phyloP scores from a whole-genome alignment of 176 grass and related monocot species.

The Lolium rigidum region DNA sequence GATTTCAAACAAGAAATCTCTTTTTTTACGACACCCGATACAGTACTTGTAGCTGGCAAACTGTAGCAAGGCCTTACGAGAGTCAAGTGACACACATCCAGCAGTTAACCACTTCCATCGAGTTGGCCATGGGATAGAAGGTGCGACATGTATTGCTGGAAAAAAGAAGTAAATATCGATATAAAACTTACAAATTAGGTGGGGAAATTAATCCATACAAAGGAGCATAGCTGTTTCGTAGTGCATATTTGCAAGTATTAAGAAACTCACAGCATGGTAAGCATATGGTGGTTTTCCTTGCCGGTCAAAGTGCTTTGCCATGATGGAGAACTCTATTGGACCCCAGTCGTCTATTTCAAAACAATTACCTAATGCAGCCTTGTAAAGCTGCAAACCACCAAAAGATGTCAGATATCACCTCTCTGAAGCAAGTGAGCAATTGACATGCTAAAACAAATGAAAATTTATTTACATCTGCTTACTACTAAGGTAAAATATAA shows the following conservation, averaged over 20 bases:
- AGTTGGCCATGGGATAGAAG: constrained; percentile 84
- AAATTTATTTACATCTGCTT: constrained; percentile 4
- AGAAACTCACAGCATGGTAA: constrained; percentile 78
- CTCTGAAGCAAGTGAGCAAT: constrained; percentile 10
- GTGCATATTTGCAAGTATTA: constrained; percentile 11
- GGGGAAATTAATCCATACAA: not conserved
- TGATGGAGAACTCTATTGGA: constrained; percentile 85
- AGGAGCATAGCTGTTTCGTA: not conserved
- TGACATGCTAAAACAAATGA: constrained; percentile 9
- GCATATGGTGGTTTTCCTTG: constrained; percentile 94
- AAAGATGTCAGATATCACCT: constrained; percentile 29
- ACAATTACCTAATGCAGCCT: constrained; percentile 87
- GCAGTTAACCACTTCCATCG: constrained; percentile 62
- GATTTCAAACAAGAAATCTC: not conserved
- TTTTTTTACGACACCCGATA: constrained; percentile 24
- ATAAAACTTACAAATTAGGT: constrained; percentile 18
- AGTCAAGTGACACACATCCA: not conserved
- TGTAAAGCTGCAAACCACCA: constrained; percentile 74
- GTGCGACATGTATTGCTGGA: constrained; percentile 92
- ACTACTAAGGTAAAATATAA: not conserved
- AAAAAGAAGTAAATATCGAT: constrained; percentile 8
- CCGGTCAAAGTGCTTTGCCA: constrained; percentile 91
- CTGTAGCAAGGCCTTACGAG: not conserved
- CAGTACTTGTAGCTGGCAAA: not conserved
- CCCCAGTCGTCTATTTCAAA: constrained; percentile 96